Percentiles rank a stretch among this genome's conserved stretches.
phyloP scores from a whole-genome alignment of 1,284 basidiomycete genomes.

The Pyrrhoderma noxium region DNA sequence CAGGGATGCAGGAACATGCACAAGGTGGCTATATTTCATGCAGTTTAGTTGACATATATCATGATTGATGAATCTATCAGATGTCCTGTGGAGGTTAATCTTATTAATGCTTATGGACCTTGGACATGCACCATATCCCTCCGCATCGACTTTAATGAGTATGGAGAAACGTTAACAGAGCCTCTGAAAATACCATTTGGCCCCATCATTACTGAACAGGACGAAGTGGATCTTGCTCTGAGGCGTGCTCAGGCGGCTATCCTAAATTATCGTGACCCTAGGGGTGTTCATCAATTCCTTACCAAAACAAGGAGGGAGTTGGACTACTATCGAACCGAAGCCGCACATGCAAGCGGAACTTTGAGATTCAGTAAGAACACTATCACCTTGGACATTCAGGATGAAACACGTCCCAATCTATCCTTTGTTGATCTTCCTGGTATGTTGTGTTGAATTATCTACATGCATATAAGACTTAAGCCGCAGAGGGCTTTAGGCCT shows the following conservation, averaged over 20 bases:
- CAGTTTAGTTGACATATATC: neutral
- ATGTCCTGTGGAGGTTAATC: constrained; percentile 26
- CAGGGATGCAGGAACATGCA: constrained; percentile 24
- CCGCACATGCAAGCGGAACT: constrained; percentile 16
- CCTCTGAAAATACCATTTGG: constrained; percentile 21
- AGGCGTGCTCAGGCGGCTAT: constrained; percentile 28
- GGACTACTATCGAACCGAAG: constrained; percentile 11
- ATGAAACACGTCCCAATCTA: constrained; percentile 38
- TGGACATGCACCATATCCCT: constrained; percentile 33
- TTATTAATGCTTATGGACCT: constrained; percentile 19
- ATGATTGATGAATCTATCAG: constrained; percentile 3
- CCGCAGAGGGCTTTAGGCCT: constrained; percentile 39
- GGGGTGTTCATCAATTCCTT: constrained; percentile 16
- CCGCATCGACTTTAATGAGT: constrained; percentile 22
- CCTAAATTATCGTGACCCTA: constrained; percentile 23
- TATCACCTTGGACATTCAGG: constrained; percentile 27
- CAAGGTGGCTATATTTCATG: constrained; percentile 16
- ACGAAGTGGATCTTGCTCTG: constrained; percentile 26
- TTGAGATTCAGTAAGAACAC: constrained; percentile 24
- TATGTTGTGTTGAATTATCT: constrained; percentile 2
- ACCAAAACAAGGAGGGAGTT: constrained; percentile 20
- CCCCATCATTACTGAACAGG: constrained; percentile 17
- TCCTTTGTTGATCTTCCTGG: constrained; percentile 51
- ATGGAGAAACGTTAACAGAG: constrained; percentile 7
- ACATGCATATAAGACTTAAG: neutral